Percentiles rank a stretch among this genome's conserved stretches.
These are phyloP conservation scores for Rhodotorula babjevae DNA, from an alignment of 768 basidiomycete genomes.

Conservation along the genomic window DNA sequence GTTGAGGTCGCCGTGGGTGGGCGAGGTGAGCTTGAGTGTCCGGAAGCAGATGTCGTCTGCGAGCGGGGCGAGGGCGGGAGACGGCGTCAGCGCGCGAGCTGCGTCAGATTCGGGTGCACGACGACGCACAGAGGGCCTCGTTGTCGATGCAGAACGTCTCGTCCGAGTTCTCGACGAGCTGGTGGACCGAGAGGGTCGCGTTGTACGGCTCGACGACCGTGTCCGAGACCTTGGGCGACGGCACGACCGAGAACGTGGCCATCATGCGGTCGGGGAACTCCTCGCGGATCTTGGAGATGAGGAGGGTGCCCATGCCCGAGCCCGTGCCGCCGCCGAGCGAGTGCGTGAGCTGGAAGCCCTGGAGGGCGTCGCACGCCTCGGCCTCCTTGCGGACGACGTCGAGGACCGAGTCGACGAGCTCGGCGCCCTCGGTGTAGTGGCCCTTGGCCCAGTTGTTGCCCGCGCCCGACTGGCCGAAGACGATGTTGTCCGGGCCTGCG, in stretches of 20 bases:
- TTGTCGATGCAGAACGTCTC: slow-evolving; percentile 99
- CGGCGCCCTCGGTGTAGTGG: slow-evolving; percentile 85
- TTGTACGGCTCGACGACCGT: slow-evolving; percentile 99
- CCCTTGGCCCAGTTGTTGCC: slow-evolving; percentile 99
- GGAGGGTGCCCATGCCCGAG: slow-evolving; percentile 98
- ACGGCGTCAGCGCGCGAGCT: too few relatives aligned
- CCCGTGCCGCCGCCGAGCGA: slow-evolving; percentile 81
- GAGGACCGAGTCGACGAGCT: slow-evolving; percentile 94
- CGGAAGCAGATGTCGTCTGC: slow-evolving; percentile 91
- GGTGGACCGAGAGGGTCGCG: slow-evolving; percentile 95
- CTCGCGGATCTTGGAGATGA: slow-evolving; percentile 98
- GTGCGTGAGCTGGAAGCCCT: slow-evolving; percentile 99
- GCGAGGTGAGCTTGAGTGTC: slow-evolving; percentile 88
- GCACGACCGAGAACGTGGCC: slow-evolving; percentile 99
- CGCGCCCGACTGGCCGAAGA: slow-evolving; percentile 88
- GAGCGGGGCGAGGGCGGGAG: too few relatives aligned
- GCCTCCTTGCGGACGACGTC: slow-evolving; percentile 99
- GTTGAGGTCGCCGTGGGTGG: slow-evolving; percentile 96
- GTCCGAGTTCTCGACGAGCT: slow-evolving; percentile 98
- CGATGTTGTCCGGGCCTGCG: slow-evolving; percentile 51
- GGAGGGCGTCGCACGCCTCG: slow-evolving; percentile 92
- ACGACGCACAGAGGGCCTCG: slow-evolving; percentile 67
- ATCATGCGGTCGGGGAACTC: slow-evolving; percentile 99
- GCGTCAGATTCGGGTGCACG: background rate
- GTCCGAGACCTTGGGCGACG: slow-evolving; percentile 67